Conservation (phyloP, 257 asterid species). For the Solanum etuberosum region DNA sequence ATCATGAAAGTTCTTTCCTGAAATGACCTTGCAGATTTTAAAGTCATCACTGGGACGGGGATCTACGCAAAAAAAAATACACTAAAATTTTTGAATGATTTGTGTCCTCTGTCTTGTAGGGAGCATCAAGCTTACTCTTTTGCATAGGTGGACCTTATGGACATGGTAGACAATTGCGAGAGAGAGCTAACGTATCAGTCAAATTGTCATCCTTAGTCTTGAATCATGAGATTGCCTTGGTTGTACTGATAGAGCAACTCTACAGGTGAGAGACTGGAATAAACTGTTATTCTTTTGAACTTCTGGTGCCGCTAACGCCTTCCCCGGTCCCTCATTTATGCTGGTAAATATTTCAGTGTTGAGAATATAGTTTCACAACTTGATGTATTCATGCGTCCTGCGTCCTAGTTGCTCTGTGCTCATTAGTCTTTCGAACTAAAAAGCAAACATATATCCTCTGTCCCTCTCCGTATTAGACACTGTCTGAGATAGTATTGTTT, state of each 20-base stretch:
- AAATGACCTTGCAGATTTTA: background rate
- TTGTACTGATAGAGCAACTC: constrained; percentile 72
- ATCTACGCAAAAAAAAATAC: background rate
- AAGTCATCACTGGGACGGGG: background rate
- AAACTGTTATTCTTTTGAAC: background rate
- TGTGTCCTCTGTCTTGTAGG: constrained; percentile 20
- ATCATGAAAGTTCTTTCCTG: background rate
- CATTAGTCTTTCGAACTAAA: background rate
- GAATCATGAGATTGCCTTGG: constrained; percentile 78
- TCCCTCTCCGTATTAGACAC: background rate
- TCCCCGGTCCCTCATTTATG: background rate
- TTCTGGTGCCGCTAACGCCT: background rate
- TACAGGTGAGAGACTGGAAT: constrained; percentile 39
- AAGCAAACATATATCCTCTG: background rate
- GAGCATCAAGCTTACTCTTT: constrained; percentile 56
- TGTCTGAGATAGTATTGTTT: background rate
- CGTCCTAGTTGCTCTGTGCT: background rate
- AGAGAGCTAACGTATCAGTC: constrained; percentile 56
- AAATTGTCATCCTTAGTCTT: constrained; percentile 67
- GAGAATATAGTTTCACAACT: background rate
- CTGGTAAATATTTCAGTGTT: background rate
- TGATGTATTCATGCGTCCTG: background rate
- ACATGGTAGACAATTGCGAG: constrained; percentile 56
- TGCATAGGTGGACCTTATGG: constrained; percentile 95
- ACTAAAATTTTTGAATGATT: background rate